Base-by-base conservation (phyloP, 305 asterid species). In the Fraxinus ornus region DNA sequence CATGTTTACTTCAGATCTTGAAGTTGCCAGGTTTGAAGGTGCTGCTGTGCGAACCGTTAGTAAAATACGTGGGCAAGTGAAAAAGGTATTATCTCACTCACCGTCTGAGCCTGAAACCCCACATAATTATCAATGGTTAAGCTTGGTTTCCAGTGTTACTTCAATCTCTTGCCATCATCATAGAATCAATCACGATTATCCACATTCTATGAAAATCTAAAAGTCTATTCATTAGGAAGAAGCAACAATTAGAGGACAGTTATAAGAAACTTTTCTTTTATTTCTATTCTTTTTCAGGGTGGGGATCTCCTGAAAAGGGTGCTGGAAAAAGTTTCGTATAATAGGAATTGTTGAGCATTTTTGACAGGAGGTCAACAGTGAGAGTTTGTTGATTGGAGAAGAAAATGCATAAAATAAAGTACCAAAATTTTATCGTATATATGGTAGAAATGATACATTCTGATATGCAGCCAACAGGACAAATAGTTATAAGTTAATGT, bases 1-100 rank as follows among this genome's bases (percentile, higher is more conserved):
- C 83, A 94, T 96, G 99, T 96, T 94, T 88, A 94, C 99, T 81
- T 93, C 99, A 19, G 97, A 92, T 90, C 98, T 96, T 84, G 99
- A 96, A 89, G 88, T 96, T 84, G 98, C 99, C 85, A 93, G 98
- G 90, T 96, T 94, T 86, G 95, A 96, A 91, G 99, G 98, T 81
- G 98, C 98, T 44, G 92, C 98, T 79, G 82, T 96, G 77, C 94
- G 92, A 78, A 96, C 98, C 52, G 98, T 96, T 78, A 96, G 99
- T 89, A 98, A 98, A 82, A 94, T 96, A 80, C 97, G 98, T 26
- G 98, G 99, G 77, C 98, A 96, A 89, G 97, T 96, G 79, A 96
- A 96, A 84, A 96, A 96, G 99, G 99, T 96, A 91, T 47, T 57
- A 24, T 78, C 81, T 70, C 70, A 75, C 78, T 70, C 35, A 26